Percentiles rank a stretch among this genome's conserved stretches.
Evolutionary conservation across 225 moss, liverwort and hornwort genomes (phyloP).

Genomic region (Asterella californica): DNA sequence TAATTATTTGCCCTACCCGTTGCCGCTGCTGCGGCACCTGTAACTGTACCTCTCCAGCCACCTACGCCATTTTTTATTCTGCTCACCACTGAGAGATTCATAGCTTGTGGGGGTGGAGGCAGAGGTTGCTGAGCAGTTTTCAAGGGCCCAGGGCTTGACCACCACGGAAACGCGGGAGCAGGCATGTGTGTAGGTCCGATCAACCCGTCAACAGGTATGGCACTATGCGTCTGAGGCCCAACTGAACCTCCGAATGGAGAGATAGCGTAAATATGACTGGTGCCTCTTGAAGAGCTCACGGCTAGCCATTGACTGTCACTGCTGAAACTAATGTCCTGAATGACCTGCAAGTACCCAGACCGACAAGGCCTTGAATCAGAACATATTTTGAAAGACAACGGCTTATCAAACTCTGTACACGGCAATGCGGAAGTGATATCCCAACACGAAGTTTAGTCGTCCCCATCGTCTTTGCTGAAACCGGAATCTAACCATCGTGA

Average conservation of each 20-base stretch:
- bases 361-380: constrained; percentile 4
- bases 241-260: constrained; percentile 88
- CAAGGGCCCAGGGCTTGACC: constrained; percentile 69
- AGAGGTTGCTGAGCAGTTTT: constrained; percentile 57
- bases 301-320: constrained; percentile 92
- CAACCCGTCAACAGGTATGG: constrained; percentile 71
- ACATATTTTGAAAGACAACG: neutral
- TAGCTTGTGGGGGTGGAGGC: constrained; percentile 61
- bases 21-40: constrained; percentile 93
- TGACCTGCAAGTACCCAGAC: constrained; percentile 51
- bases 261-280: constrained; percentile 88
- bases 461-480: neutral
- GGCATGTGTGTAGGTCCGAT: constrained; percentile 71
- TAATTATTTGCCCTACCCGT: constrained; percentile 61
- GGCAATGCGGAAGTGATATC: neutral
- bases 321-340: constrained; percentile 95
- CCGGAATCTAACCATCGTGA: neutral
- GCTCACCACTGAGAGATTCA: constrained; percentile 80
- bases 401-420: neutral
- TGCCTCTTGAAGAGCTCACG: constrained; percentile 90
- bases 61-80: constrained; percentile 85
- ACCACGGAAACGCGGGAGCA: constrained; percentile 88
- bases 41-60: constrained; percentile 91
- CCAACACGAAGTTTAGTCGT: neutral
- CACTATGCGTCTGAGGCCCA: constrained; percentile 89